Conservation (phyloP, 805 yeast genomes). For the Maudiozyma bulderi region DNA sequence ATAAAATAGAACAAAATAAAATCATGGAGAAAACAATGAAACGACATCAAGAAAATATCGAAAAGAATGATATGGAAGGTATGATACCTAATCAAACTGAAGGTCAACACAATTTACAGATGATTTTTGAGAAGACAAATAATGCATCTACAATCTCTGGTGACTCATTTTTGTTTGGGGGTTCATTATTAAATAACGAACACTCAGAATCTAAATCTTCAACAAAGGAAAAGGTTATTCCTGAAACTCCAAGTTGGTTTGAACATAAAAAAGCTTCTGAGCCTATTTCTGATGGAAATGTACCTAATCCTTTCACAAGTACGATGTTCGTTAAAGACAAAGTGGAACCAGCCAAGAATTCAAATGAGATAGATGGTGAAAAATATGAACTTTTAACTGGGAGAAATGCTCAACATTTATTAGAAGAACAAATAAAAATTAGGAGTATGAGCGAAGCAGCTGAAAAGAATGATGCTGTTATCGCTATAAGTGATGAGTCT, state of each 20-base stretch:
- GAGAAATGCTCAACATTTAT: slow-evolving; percentile 11
- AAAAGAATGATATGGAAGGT: not conserved
- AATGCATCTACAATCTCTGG: not conserved
- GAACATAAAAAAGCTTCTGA: not conserved
- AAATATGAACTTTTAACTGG: slow-evolving; percentile 14
- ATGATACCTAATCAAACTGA: slow-evolving; percentile 4
- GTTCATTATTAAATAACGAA: slow-evolving; percentile 1
- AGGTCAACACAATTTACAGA: slow-evolving; percentile 18
- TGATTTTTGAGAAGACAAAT: slow-evolving; percentile 16
- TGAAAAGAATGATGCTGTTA: not conserved
- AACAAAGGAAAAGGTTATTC: slow-evolving; percentile 2
- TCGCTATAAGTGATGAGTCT: not conserved
- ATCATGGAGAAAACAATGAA: not conserved
- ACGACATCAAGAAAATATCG: not conserved
- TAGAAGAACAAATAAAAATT: not conserved
- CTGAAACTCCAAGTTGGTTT: slow-evolving; percentile 29
- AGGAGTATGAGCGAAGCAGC: no score
- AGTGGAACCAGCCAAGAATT: not conserved
- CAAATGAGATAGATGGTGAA: slow-evolving; percentile 6
- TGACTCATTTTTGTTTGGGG: slow-evolving; percentile 16
- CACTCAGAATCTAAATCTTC: not conserved
- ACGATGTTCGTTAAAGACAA: slow-evolving; percentile 16
- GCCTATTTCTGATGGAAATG: not conserved
- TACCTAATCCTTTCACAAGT: slow-evolving; percentile 13
- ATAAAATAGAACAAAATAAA: slow-evolving; percentile 22